Base-by-base conservation (phyloP, 2,329 filamentous ascomycete species). In the Anthostomella pinea region DNA sequence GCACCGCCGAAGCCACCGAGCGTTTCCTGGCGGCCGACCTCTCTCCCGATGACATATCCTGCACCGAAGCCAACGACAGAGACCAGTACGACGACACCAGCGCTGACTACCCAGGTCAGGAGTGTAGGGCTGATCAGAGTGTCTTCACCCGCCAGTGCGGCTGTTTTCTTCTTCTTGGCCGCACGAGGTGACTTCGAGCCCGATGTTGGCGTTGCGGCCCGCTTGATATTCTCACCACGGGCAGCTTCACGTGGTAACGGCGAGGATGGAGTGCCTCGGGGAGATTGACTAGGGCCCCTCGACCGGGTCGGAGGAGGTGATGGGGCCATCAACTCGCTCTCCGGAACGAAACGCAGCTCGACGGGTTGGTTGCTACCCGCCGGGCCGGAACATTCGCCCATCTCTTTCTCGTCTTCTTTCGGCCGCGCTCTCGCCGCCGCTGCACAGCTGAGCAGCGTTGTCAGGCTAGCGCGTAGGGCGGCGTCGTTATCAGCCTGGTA, bases 371-470 rank as follows among this genome's bases (percentile, higher is more conserved):
- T 64, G 51, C 71, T 68, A 3, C 66, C 66, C 5, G 70, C 61
- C 26, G 73, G 57, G 16, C 67, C 66, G 16, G 62, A 49, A 30
- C 62, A 62, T 35, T 69, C 67, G 9, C 57, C 57, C 25, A 51
- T 24, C 30, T 56, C 51, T 23, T 58, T 55, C 32, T 73, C 68
- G 31, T 70, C 69, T 11, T 70, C 67, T 57, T 93, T 95, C 1
- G 84, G 80, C 11, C 93, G 70, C 4, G 85, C 85, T 27, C 93
- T 79, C 2, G 91, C 93, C 1, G 91, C 93, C 3, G 90, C 89
- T 0, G 89, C 91, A 54, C 88, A 95, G n/a, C 91, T 96, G 9
- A 98, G 77, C 9, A 98, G 75, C 0, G 93, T 97, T 1, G 89
- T 95, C n/a, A 98, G 73, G 31, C 88, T 95, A 14, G 93, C 89